These are phyloP conservation scores for Ophiocordyceps australis DNA, from an alignment of 2,329 filamentous ascomycete genomes.

Conservation along the genomic window DNA sequence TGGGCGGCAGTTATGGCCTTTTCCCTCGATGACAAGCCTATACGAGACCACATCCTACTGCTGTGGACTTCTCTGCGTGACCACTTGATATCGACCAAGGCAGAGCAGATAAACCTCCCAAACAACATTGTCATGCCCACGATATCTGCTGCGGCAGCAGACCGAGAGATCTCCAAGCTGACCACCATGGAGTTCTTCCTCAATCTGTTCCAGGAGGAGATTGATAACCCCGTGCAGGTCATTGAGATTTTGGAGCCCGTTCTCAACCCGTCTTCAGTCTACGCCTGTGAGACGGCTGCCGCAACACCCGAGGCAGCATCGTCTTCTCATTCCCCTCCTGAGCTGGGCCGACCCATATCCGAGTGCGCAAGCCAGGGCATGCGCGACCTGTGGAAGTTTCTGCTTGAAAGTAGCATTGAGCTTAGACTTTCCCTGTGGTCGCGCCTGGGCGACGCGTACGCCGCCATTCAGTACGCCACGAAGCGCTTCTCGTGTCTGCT, in stretches of 20 bases:
- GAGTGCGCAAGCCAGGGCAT: conserved; percentile 38
- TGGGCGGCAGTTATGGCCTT: conserved; percentile 38
- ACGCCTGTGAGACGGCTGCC: conserved; percentile 10
- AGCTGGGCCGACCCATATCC: conserved; percentile 18
- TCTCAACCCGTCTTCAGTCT: conserved; percentile 51
- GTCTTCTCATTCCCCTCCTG: conserved; percentile 4
- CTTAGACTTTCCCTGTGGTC: conserved; percentile 80
- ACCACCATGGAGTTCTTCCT: conserved; percentile 96
- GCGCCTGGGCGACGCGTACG: conserved; percentile 76
- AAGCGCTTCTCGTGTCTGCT: conserved; percentile 81
- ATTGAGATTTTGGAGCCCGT: conserved; percentile 91
- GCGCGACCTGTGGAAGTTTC: conserved; percentile 69
- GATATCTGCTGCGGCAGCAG: conserved; percentile 65
- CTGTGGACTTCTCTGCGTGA: conserved; percentile 41
- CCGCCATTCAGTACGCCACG: conserved; percentile 64
- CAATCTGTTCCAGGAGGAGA: conserved; percentile 70
- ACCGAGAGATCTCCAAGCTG: conserved; percentile 78
- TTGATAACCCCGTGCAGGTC: conserved; percentile 61
- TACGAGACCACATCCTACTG: conserved; percentile 35
- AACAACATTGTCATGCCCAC: conserved; percentile 86
- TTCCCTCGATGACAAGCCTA: conserved; percentile 30
- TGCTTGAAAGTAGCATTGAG: conserved; percentile 65
- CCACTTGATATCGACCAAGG: conserved; percentile 21
- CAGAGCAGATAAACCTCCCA: conserved; percentile 38
- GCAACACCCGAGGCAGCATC: conserved; percentile 5